These are phyloP conservation scores for Discostella pseudostelligera DNA, from an alignment of 108 stramenopile genomes.

Conservation along the genomic window DNA sequence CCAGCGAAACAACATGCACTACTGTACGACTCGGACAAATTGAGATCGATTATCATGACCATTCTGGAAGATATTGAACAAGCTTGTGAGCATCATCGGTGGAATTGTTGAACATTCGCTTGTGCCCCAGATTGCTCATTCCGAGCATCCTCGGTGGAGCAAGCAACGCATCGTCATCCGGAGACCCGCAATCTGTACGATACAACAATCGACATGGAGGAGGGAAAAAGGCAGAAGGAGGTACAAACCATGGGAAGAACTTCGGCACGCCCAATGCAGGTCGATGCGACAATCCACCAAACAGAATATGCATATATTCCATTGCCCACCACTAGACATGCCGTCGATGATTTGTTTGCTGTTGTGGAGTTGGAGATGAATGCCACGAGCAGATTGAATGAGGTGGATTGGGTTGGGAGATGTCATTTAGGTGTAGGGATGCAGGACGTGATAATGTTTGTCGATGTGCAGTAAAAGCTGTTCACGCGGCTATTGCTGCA, in stretches of 20 bases:
- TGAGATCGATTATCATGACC: constrained; percentile 84
- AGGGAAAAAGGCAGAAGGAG: no score
- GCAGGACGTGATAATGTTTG: constrained; percentile 60
- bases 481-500: background rate
- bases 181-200: no score
- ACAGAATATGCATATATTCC: constrained; percentile 83
- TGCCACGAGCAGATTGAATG: constrained; percentile 55
- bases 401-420: constrained; percentile 66
- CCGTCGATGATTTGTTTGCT: constrained; percentile 75
- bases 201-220: no score
- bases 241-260: no score
- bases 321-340: constrained; percentile 90
- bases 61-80: constrained; percentile 90
- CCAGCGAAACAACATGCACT: constrained; percentile 90
- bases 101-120: constrained; percentile 89
- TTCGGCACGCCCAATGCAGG: constrained; percentile 67
- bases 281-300: constrained; percentile 85
- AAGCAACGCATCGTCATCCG: no score
- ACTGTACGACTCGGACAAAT: constrained; percentile 90
- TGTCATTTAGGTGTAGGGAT: constrained; percentile 85
- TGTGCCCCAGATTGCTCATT: constrained; percentile 65
- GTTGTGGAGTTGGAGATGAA: constrained; percentile 60
- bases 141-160: no score
- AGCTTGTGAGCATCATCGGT: constrained; percentile 95
- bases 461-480: constrained; percentile 24